Conservation (phyloP, 371 early-diverging fungal genomes). For the Apophysomyces variabilis region DNA sequence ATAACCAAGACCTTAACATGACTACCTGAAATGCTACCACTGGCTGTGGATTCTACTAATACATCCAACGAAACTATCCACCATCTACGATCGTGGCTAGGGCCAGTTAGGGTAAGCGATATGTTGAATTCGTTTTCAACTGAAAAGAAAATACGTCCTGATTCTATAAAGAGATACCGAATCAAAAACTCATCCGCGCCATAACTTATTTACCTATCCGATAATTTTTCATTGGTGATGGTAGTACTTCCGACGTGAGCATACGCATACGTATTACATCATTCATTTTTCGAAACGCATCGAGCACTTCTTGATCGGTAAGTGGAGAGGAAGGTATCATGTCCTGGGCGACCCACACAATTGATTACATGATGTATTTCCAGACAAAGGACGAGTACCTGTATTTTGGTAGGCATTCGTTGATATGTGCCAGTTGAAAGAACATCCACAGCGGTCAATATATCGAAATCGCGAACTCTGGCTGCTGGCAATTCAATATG, state of each 20-base stretch:
- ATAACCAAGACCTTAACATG: no score
- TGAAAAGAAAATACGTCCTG: constrained; percentile 67
- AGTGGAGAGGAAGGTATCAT: constrained; percentile 60
- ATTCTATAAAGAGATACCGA: constrained; percentile 26
- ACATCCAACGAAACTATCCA: constrained; percentile 63
- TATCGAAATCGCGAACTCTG: constrained; percentile 76
- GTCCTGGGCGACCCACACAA: constrained; percentile 33
- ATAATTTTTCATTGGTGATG: constrained; percentile 65
- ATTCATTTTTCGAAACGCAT: constrained; percentile 64
- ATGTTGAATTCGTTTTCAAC: constrained; percentile 77
- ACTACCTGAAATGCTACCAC: constrained; percentile 42
- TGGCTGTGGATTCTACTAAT: constrained; percentile 47
- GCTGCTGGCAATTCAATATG: constrained; percentile 67
- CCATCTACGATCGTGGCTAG: constrained; percentile 56
- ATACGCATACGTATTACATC: constrained; percentile 73
- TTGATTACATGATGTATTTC: background rate
- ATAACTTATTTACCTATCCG: constrained; percentile 40
- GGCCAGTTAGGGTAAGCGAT: constrained; percentile 60
- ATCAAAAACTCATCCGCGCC: constrained; percentile 3
- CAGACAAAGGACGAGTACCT: constrained; percentile 29
- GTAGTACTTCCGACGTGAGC: constrained; percentile 65
- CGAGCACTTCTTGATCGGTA: constrained; percentile 56
- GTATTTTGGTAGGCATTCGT: constrained; percentile 63
- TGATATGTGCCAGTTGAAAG: constrained; percentile 77
- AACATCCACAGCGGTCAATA: constrained; percentile 76